Percentiles rank a stretch among this genome's conserved stretches.
Conservation (phyloP, 805 yeast genomes). For the Lipomyces starkeyi region DNA sequence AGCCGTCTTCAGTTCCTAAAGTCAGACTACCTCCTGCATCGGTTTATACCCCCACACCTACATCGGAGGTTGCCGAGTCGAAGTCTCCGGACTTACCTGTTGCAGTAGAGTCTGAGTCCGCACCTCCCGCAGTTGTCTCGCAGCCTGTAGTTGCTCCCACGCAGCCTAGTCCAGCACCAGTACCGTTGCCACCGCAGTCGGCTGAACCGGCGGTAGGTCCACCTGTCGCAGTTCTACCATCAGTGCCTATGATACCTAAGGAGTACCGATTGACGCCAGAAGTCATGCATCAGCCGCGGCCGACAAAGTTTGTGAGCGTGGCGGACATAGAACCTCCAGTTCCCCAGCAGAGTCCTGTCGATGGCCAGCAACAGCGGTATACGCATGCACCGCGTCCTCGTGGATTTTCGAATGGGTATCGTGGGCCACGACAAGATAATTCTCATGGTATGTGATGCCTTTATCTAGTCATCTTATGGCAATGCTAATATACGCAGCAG, state of each 20-base stretch:
- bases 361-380: slow-evolving; percentile 8
- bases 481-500: slow-evolving; percentile 2
- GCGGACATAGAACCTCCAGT: slow-evolving; percentile 32
- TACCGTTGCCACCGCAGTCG: neutral
- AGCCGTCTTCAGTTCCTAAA: slow-evolving; percentile 10
- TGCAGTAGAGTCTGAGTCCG: neutral
- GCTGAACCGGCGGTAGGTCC: neutral
- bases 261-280: slow-evolving; percentile 32
- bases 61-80: neutral
- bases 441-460: slow-evolving; percentile 9
- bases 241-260: slow-evolving; percentile 7
- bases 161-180: slow-evolving; percentile 9
- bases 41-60: slow-evolving; percentile 10
- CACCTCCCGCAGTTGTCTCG: neutral
- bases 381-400: slow-evolving; percentile 17
- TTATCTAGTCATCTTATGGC: neutral
- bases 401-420: slow-evolving; percentile 21
- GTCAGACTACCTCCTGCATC: slow-evolving; percentile 24
- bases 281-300: slow-evolving; percentile 37
- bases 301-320: slow-evolving; percentile 33
- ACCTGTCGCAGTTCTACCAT: neutral
- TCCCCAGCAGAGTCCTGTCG: slow-evolving; percentile 19
- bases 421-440: slow-evolving; percentile 14
- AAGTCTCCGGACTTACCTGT: neutral
- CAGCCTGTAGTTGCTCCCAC: neutral